Conservation (phyloP, 2,329 filamentous ascomycete genomes). For the Aspergillus sp. region DNA sequence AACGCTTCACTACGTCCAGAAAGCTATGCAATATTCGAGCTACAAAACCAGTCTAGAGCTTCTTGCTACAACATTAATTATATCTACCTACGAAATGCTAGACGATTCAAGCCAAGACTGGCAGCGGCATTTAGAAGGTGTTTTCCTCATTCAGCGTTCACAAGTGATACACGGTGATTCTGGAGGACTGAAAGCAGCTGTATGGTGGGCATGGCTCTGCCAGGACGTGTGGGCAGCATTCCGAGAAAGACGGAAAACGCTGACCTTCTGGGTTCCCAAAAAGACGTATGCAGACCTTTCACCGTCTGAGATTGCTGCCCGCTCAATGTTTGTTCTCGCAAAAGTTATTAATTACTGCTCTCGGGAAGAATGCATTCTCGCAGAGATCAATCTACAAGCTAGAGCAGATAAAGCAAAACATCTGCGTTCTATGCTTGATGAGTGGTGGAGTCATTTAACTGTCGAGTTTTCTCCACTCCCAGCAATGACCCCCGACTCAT, state of each 20-base stretch:
- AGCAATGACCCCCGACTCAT: background rate
- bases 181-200: slow-evolving; percentile 56
- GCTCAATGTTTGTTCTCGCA: slow-evolving; percentile 56
- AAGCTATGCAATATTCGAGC: slow-evolving; percentile 57
- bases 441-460: slow-evolving; percentile 26
- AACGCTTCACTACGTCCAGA: slow-evolving; percentile 61
- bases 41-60: slow-evolving; percentile 61
- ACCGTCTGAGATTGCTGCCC: slow-evolving; percentile 55
- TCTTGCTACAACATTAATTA: slow-evolving; percentile 58
- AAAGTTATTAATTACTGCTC: slow-evolving; percentile 61
- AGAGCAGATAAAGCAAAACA: slow-evolving; percentile 17
- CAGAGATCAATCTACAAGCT: slow-evolving; percentile 9
- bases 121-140: slow-evolving; percentile 63
- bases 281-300: slow-evolving; percentile 50
- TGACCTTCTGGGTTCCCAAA: slow-evolving; percentile 60
- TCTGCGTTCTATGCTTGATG: slow-evolving; percentile 22
- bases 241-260: slow-evolving; percentile 55
- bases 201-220: slow-evolving; percentile 68
- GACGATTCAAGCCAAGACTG: slow-evolving; percentile 57
- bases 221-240: slow-evolving; percentile 67
- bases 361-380: slow-evolving; percentile 43
- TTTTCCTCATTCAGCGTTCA: slow-evolving; percentile 66
- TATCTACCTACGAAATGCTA: slow-evolving; percentile 68
- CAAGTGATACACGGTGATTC: slow-evolving; percentile 62
- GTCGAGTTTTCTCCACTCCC: slow-evolving; percentile 28